Conservation (phyloP, 2,329 filamentous ascomycete genomes). For the Beauveria rudraprayagi region DNA sequence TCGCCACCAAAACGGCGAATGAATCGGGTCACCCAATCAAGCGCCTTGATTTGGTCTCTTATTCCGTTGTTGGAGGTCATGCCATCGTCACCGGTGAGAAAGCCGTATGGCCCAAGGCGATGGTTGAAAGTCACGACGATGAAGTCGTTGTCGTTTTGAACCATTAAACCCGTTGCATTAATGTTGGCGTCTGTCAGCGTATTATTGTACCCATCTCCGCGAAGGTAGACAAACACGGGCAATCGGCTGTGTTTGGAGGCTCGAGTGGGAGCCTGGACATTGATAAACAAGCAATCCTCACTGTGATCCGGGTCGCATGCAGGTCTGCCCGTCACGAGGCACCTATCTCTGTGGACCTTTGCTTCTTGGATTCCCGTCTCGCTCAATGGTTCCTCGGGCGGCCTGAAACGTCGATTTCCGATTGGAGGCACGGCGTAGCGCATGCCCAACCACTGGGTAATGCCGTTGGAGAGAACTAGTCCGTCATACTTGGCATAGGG, state of each 20-base stretch:
- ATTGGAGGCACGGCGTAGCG: slow-evolving; percentile 65
- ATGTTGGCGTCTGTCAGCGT: slow-evolving; percentile 39
- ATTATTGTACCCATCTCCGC: slow-evolving; percentile 53
- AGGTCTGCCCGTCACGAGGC: slow-evolving; percentile 23
- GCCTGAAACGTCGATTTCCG: slow-evolving; percentile 56
- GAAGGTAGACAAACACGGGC: slow-evolving; percentile 54
- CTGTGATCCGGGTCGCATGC: slow-evolving; percentile 24
- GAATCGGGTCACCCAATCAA: slow-evolving; percentile 62
- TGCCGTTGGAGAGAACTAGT: slow-evolving; percentile 40
- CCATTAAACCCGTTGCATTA: slow-evolving; percentile 51
- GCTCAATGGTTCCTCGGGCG: slow-evolving; percentile 53
- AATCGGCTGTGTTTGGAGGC: slow-evolving; percentile 42
- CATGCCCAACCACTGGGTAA: slow-evolving; percentile 67
- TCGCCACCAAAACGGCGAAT: slow-evolving; percentile 44
- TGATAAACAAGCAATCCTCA: slow-evolving; percentile 65
- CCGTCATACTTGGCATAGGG: slow-evolving; percentile 59
- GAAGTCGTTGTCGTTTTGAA: slow-evolving; percentile 50
- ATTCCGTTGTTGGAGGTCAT: slow-evolving; percentile 61
- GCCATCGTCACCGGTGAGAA: slow-evolving; percentile 51
- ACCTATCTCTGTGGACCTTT: slow-evolving; percentile 26
- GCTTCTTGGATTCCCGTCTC: slow-evolving; percentile 43
- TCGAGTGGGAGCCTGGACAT: slow-evolving; percentile 52
- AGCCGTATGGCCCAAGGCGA: slow-evolving; percentile 66
- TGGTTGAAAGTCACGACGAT: slow-evolving; percentile 70
- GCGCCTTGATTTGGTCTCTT: slow-evolving; percentile 58